Conservation (phyloP, 441 rosid genomes). For the Aleurites moluccanus region DNA sequence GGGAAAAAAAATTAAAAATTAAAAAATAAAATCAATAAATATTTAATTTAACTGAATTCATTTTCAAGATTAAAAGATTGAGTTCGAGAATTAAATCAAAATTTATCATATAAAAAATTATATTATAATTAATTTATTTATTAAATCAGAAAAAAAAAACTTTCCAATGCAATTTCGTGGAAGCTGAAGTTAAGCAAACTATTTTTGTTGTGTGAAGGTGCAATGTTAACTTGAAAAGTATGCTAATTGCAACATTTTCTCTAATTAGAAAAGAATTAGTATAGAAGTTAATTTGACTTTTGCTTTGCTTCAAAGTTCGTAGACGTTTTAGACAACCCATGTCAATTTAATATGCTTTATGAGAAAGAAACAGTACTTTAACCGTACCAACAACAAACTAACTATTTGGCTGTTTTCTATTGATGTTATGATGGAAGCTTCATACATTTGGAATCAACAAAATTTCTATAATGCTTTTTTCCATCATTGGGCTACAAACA, state of each 20-base stretch:
- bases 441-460: not conserved
- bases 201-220: no score
- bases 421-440: not conserved
- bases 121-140: no score
- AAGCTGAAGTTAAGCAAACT: not conserved
- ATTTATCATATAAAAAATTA: no score
- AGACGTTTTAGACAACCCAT: not conserved
- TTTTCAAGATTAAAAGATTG: no score
- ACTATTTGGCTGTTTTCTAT: not conserved
- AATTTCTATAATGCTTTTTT: no score
- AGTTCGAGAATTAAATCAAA: not conserved
- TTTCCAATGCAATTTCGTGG: slow-evolving; percentile 6
- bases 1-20: no score
- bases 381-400: not conserved
- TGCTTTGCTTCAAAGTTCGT: not conserved
- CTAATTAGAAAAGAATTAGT: no score
- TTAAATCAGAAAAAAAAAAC: not conserved
- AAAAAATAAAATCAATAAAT: no score
- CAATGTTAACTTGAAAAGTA: not conserved
- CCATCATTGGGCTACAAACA: no score
- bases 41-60: no score
- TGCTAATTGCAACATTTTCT: not conserved
- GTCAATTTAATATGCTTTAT: not conserved
- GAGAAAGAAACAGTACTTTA: not conserved
- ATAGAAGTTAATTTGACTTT: not conserved